Evolutionary conservation across 2,329 filamentous ascomycete genomes (phyloP).

Genomic region (Zarea fungicola): DNA sequence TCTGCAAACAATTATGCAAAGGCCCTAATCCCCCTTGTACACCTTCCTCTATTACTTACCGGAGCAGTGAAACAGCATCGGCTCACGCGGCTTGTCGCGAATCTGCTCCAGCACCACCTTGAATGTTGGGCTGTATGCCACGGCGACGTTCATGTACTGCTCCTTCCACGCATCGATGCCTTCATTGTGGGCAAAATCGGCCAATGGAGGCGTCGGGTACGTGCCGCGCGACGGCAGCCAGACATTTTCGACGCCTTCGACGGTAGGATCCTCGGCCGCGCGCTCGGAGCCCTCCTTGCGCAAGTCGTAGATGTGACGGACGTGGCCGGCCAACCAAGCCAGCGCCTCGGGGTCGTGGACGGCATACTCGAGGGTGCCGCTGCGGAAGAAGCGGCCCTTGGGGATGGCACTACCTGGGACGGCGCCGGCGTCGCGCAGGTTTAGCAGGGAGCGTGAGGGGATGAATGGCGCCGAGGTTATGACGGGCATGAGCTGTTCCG

Average conservation of each 20-base stretch:
- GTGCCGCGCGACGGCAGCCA: slow-evolving; percentile 34
- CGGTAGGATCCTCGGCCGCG: slow-evolving; percentile 35
- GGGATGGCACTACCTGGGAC: slow-evolving; percentile 37
- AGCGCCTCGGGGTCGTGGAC: slow-evolving; percentile 24
- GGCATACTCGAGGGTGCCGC: slow-evolving; percentile 36
- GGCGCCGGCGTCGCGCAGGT: slow-evolving; percentile 46
- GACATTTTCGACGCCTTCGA: slow-evolving; percentile 40
- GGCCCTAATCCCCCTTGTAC: too few species aligned
- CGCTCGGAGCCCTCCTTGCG: slow-evolving; percentile 41
- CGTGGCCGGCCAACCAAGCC: slow-evolving; percentile 31
- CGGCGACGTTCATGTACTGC: slow-evolving; percentile 44
- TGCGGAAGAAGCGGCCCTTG: slow-evolving; percentile 40
- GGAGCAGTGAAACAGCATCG: slow-evolving; percentile 50
- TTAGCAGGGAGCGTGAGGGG: slow-evolving; percentile 42
- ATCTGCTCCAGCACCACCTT: slow-evolving; percentile 43
- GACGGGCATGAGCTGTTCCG: slow-evolving; percentile 29
- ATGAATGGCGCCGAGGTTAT: slow-evolving; percentile 43
- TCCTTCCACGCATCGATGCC: slow-evolving; percentile 39
- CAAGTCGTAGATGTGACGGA: slow-evolving; percentile 47
- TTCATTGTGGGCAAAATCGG: slow-evolving; percentile 38
- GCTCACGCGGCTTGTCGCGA: slow-evolving; percentile 38
- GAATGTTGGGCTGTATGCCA: slow-evolving; percentile 37
- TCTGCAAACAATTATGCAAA: too few species aligned
- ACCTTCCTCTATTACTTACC: too few species aligned
- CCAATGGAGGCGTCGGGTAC: slow-evolving; percentile 33